Percentiles rank a stretch among this genome's conserved stretches.
Conservation (phyloP, 2,329 filamentous ascomycete species). For the Claviceps humidiphila region DNA sequence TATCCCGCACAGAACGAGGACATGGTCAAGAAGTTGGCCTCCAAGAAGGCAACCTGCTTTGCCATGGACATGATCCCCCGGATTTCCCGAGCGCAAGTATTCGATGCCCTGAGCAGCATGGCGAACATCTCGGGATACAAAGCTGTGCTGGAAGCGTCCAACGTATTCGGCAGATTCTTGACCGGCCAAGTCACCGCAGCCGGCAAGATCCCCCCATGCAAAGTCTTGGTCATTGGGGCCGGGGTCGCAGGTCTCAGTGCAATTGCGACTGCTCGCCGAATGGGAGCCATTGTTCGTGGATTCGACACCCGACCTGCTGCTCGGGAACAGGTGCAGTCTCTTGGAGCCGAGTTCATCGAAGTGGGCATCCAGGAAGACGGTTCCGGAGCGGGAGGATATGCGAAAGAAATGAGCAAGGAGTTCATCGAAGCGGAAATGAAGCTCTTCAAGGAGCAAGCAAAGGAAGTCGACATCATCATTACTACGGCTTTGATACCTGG, state of each 20-base stretch:
- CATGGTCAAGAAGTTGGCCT: constrained; percentile 59
- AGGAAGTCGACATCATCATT: constrained; percentile 83
- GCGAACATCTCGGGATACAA: constrained; percentile 92
- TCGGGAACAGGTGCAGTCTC: constrained; percentile 77
- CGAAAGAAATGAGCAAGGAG: constrained; percentile 88
- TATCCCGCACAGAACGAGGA: constrained; percentile 71
- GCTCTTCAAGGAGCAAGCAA: constrained; percentile 74
- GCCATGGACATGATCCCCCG: constrained; percentile 90
- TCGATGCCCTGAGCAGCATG: constrained; percentile 84
- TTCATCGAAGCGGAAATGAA: constrained; percentile 92
- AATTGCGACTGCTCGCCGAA: constrained; percentile 71
- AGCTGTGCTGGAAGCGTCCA: constrained; percentile 78
- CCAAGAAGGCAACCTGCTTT: constrained; percentile 60
- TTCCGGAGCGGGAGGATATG: constrained; percentile 72
- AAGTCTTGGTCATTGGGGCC: constrained; percentile 80
- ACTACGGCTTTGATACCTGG: constrained; percentile 88
- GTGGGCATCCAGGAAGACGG: constrained; percentile 78
- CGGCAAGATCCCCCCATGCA: constrained; percentile 80
- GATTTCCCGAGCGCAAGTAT: constrained; percentile 78
- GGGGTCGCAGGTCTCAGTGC: constrained; percentile 81
- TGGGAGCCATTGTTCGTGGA: constrained; percentile 80
- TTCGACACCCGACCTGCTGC: constrained; percentile 87
- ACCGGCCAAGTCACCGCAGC: constrained; percentile 85
- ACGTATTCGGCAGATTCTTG: constrained; percentile 76
- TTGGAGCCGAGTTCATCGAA: constrained; percentile 82